These are phyloP conservation scores for Ceratobasidium sp. DNA, from an alignment of 1,284 basidiomycete species.

Conservation along the genomic window DNA sequence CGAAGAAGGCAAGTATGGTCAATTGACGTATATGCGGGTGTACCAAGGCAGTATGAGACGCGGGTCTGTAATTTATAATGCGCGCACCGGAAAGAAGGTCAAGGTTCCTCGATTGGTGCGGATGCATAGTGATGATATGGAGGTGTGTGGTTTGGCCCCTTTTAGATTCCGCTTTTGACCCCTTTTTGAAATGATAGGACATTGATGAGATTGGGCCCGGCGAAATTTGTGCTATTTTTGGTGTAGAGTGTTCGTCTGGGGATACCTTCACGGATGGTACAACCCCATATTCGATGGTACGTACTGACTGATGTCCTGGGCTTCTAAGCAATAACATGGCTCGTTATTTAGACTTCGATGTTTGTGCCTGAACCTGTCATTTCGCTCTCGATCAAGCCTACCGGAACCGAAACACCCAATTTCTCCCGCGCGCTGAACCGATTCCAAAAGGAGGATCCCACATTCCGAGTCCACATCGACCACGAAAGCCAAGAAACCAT, in stretches of 20 bases:
- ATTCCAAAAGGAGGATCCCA: constrained; percentile 99
- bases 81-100: constrained; percentile 95
- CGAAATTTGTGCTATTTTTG: constrained; percentile 99
- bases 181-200: constrained; percentile 67
- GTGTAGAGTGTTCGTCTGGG: constrained; percentile 97
- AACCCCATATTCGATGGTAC: constrained; percentile 88
- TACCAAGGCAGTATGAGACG: constrained; percentile 95
- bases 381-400: constrained; percentile 92
- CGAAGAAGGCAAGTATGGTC: constrained; percentile 97
- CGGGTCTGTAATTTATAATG: constrained; percentile 90
- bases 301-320: constrained; percentile 51
- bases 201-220: constrained; percentile 94
- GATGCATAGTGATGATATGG: constrained; percentile 99
- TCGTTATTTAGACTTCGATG: constrained; percentile 85
- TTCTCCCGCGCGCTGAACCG: constrained; percentile 97
- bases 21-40: constrained; percentile 99
- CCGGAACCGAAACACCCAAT: constrained; percentile 92
- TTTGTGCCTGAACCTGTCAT: constrained; percentile 99
- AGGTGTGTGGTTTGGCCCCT: constrained; percentile 65
- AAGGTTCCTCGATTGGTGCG: constrained; percentile 96
- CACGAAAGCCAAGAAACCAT: constrained; percentile 98
- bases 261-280: constrained; percentile 98
- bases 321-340: neutral
- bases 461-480: constrained; percentile 98
- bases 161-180: neutral